A percentile compares a stretch with the other conserved stretches of the same genome.
Conservation (phyloP, 2,329 filamentous ascomycete genomes). For the Alternaria brassicae region DNA sequence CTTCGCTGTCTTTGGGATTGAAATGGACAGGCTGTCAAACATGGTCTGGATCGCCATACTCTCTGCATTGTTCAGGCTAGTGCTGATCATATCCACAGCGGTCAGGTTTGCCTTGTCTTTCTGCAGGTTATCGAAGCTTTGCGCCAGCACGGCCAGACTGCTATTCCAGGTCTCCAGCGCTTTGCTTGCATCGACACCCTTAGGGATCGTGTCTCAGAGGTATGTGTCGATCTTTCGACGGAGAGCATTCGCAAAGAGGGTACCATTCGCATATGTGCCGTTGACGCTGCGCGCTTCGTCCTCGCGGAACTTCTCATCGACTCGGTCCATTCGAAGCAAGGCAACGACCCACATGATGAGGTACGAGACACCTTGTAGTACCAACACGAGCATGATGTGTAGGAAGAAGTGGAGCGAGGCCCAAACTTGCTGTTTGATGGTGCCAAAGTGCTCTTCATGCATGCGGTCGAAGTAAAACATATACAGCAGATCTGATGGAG, state of each 20-base stretch:
- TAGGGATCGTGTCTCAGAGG: slow-evolving; percentile 34
- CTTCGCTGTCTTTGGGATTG: slow-evolving; percentile 18
- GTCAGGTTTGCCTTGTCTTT: slow-evolving; percentile 25
- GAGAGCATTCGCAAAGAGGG: slow-evolving; percentile 1
- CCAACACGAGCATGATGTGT: slow-evolving; percentile 28
- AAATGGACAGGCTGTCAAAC: slow-evolving; percentile 35
- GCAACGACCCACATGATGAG: slow-evolving; percentile 45
- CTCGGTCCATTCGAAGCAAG: slow-evolving; percentile 2
- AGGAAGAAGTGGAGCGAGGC: slow-evolving; percentile 43
- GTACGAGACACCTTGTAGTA: slow-evolving; percentile 42
- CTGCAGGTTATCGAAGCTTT: slow-evolving; percentile 17
- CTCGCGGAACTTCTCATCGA: slow-evolving; percentile 22
- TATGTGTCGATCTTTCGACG: slow-evolving; percentile 5
- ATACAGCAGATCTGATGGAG: slow-evolving; percentile 38
- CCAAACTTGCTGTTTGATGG: slow-evolving; percentile 46
- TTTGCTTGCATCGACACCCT: slow-evolving; percentile 32
- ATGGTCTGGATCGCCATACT: slow-evolving; percentile 25
- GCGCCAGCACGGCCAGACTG: neutral
- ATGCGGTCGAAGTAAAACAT: slow-evolving; percentile 47
- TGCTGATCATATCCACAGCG: neutral
- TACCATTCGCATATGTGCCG: slow-evolving; percentile 8
- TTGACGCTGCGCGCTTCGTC: neutral
- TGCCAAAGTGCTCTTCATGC: slow-evolving; percentile 41
- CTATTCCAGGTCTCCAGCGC: slow-evolving; percentile 17
- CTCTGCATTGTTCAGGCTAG: neutral